phyloP scores from a whole-genome alignment of 306 rosid species.

The Dalbergia oliveri region DNA sequence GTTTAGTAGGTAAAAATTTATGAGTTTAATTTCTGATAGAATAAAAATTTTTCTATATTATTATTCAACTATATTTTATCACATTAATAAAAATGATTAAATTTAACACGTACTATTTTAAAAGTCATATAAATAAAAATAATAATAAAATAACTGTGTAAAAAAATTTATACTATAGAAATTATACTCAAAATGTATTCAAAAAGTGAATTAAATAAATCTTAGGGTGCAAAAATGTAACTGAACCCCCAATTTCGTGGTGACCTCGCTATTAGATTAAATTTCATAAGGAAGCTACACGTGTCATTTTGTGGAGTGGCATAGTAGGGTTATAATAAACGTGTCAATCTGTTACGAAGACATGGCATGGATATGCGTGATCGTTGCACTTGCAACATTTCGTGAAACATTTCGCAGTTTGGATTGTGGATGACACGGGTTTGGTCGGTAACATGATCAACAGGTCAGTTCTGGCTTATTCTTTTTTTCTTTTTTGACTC shows the following conservation, averaged over 20 bases:
- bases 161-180: too few relatives aligned
- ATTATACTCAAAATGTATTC: too few relatives aligned
- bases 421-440: neutral
- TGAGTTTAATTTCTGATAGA: too few relatives aligned
- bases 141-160: too few relatives aligned
- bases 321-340: slow-evolving; percentile 14
- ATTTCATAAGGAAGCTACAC: neutral
- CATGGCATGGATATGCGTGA: neutral
- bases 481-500: neutral
- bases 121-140: too few relatives aligned
- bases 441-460: neutral
- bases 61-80: too few relatives aligned
- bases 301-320: slow-evolving; percentile 29
- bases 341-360: slow-evolving; percentile 40
- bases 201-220: neutral
- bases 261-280: neutral
- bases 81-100: too few relatives aligned
- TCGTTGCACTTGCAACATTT: slow-evolving; percentile 13
- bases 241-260: neutral
- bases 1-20: too few relatives aligned
- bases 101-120: too few relatives aligned
- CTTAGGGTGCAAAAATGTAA: neutral
- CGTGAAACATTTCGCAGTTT: neutral
- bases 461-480: neutral
- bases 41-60: too few relatives aligned